Conservation (phyloP, 495 filamentous ascomycete species). For the Lophiostoma macrostomum region DNA sequence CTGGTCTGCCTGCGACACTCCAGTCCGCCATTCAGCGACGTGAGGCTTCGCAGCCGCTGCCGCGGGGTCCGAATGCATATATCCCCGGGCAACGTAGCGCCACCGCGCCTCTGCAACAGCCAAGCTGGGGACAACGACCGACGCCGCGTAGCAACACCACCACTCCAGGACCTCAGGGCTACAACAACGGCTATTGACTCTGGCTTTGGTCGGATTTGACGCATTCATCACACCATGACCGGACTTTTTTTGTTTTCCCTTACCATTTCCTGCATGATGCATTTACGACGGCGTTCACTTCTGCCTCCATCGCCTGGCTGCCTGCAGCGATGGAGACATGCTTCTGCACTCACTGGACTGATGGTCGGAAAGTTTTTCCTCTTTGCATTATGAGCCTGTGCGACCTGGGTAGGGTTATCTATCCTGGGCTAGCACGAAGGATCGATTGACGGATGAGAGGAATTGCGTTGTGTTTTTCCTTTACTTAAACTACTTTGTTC, state of each 20-base stretch:
- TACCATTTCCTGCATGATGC: background rate
- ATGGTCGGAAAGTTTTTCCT: no score
- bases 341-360: no score
- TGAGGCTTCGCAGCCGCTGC: conserved; percentile 27
- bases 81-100: conserved; percentile 21
- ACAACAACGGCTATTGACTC: background rate
- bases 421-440: no score
- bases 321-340: background rate
- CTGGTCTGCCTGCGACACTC: conserved; percentile 22
- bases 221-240: conserved; percentile 10
- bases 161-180: conserved; percentile 7
- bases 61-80: conserved; percentile 8
- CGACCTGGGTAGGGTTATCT: no score
- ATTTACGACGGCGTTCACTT: conserved; percentile 10
- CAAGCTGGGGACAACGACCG: conserved; percentile 13
- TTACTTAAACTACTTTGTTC: conserved; percentile 11
- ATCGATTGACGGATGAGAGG: no score
- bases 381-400: no score
- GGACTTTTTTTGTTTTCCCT: conserved; percentile 11
- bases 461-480: background rate
- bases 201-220: no score
- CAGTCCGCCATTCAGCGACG: conserved; percentile 33
- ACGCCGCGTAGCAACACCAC: conserved; percentile 15
- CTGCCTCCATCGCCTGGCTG: background rate
- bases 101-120: conserved; percentile 27